These are phyloP conservation scores for Paramecium bursaria DNA, from an alignment of 73 alveolate species.

Conservation along the genomic window DNA sequence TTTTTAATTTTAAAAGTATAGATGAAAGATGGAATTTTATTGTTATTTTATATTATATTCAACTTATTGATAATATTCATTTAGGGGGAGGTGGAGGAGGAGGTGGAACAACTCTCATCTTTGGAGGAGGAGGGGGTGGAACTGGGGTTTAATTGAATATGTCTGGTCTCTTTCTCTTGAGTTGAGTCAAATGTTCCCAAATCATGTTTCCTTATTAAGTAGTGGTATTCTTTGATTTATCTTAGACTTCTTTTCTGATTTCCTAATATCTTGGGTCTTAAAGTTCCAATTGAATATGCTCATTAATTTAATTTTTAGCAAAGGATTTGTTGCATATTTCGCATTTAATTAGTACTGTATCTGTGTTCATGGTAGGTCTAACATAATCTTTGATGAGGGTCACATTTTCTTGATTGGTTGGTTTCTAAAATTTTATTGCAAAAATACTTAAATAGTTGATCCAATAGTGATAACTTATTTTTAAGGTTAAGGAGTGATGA, in stretches of 20 bases:
- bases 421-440: not conserved
- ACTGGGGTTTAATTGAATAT: conserved; percentile 48
- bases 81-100: conserved; percentile 70
- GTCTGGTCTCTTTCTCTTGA: conserved; percentile 60
- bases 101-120: conserved; percentile 57
- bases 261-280: conserved; percentile 95
- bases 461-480: conserved; percentile 56
- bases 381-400: conserved; percentile 85
- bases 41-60: too few species aligned
- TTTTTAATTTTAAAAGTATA: too few species aligned
- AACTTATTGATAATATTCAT: not conserved
- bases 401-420: conserved; percentile 78
- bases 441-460: conserved; percentile 2
- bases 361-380: conserved; percentile 77
- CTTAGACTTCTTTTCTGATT: conserved; percentile 76
- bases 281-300: conserved; percentile 92
- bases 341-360: conserved; percentile 84
- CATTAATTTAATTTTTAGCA: conserved; percentile 83
- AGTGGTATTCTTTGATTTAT: conserved; percentile 68
- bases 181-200: conserved; percentile 28
- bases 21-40: not conserved
- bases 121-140: conserved; percentile 63
- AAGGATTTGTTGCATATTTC: conserved; percentile 89
- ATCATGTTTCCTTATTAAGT: conserved; percentile 38
- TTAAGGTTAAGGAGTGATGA: conserved; percentile 64